Evolutionary conservation across 1,139 yeast species (phyloP), one percentile per base, ranked within the genome.

Genomic region (Yamadazyma siamensis): DNA sequence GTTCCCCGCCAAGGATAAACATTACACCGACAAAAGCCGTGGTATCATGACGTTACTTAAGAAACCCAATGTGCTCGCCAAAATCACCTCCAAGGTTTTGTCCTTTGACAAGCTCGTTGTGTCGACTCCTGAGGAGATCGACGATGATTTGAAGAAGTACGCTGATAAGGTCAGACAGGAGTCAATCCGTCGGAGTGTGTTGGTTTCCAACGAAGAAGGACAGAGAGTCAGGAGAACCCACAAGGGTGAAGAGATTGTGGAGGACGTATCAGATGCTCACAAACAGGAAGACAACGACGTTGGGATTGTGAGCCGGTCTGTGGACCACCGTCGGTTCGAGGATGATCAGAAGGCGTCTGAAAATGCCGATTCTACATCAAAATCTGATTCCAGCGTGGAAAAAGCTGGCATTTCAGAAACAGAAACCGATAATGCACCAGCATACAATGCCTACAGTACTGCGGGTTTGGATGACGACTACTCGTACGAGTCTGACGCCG

Each of bases 241-340:
- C 50, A 85, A 83, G 51, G 95, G 95, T 18, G 96, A 87, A 40
- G 91, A 85, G 46, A 56, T 83, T 23, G 67, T 83, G n/a, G 91
- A 82, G 32, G 71, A 69, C 31, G 56, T 57, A 21, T 50, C 55
- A 28, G 44, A 44, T 20, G 48, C 52, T 20, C 49, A 48, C 25
- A 50, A 44, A 16, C 43, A 44, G 9, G 55, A 50, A 15, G 59
- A 54, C 10, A 51, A 53, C 25, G 65, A 60, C 28, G 53, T 50
- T 19, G 53, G 51, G 31, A 61, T 69, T 15, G 59, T 65, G 17
- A 59, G 68, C 31, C 53, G 61, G 28, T 58, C 69, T 24, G 64
- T 69, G 25, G 75, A 66, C 41, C 73, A 71, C 45, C 45, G 72
- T 26, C 44, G 60, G 12, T 64, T 65, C 36, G 45, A 46, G 29